phyloP scores from a whole-genome alignment of 202 grass and related monocot genomes.

The Sporobolus alterniflorus region DNA sequence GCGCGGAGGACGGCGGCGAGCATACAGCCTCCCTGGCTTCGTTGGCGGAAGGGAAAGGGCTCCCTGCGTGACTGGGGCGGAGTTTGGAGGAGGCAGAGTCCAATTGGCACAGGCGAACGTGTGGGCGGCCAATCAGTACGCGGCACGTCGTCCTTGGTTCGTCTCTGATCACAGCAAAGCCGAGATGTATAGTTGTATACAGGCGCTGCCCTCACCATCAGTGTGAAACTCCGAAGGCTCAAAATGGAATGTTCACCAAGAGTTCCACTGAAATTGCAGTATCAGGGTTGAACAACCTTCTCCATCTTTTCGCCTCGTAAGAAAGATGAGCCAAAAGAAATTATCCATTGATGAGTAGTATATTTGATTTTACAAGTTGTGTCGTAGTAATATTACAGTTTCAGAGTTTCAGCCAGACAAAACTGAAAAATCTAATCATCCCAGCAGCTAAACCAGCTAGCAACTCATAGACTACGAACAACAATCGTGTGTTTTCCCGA shows the following conservation, averaged over 20 bases:
- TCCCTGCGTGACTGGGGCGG: background rate
- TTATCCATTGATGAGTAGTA: background rate
- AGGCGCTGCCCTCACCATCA: too few relatives aligned
- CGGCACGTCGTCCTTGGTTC: background rate
- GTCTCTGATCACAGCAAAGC: background rate
- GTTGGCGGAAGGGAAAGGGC: background rate
- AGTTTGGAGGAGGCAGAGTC: slow-evolving; percentile 2
- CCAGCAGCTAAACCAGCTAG: background rate
- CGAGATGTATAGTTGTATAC: too few relatives aligned
- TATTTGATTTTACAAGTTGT: background rate
- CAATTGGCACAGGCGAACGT: slow-evolving; percentile 3
- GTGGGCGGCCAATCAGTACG: background rate
- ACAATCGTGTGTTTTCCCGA: background rate
- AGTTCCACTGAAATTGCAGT: background rate
- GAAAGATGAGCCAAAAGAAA: background rate
- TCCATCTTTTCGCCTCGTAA: background rate
- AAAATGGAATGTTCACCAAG: background rate
- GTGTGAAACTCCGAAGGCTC: background rate
- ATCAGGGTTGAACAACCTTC: background rate
- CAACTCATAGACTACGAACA: background rate
- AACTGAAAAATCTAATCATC: background rate
- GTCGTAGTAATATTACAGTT: background rate
- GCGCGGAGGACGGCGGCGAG: slow-evolving; percentile 49
- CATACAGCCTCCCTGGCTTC: slow-evolving; percentile 18
- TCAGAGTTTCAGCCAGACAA: slow-evolving; percentile 1